Conservation (phyloP, 495 filamentous ascomycete species). For the Emericellopsis terricola region DNA sequence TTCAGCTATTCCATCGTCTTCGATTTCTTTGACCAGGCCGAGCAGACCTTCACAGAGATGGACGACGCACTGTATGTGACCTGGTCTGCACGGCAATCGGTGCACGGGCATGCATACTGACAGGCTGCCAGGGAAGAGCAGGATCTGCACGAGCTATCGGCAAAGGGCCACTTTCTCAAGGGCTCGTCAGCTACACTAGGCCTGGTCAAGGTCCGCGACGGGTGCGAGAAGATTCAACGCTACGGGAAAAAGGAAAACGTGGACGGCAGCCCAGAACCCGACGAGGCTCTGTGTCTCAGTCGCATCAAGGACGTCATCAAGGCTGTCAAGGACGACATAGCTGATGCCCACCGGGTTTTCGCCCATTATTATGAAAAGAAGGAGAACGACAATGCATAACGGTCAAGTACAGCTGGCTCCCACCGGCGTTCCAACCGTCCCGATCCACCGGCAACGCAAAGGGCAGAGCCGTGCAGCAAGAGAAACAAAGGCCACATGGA, state of each 20-base stretch:
- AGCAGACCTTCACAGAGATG: constrained; percentile 75
- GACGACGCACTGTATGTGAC: constrained; percentile 55
- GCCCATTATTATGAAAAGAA: constrained; percentile 43
- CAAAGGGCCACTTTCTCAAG: constrained; percentile 88
- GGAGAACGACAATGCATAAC: not conserved
- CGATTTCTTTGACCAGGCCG: constrained; percentile 86
- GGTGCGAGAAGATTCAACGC: constrained; percentile 92
- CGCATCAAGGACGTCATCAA: constrained; percentile 51
- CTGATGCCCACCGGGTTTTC: constrained; percentile 53
- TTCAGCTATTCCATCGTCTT: constrained; percentile 69
- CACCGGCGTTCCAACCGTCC: too few species aligned
- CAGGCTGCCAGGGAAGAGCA: constrained; percentile 31
- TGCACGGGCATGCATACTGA: not conserved
- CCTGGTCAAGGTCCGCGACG: constrained; percentile 78
- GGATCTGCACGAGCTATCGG: constrained; percentile 56
- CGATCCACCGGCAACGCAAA: too few species aligned
- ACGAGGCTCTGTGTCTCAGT: constrained; percentile 45
- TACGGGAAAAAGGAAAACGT: constrained; percentile 68
- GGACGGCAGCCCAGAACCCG: constrained; percentile 44
- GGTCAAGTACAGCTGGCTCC: too few species aligned
- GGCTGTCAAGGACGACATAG: constrained; percentile 57
- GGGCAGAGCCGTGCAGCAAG: too few species aligned
- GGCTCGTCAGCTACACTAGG: constrained; percentile 95
- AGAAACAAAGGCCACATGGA: too few species aligned
- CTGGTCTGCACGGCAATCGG: not conserved